Evolutionary conservation across 2,329 filamentous ascomycete species (phyloP).

Genomic region (Colletotrichum phormii): DNA sequence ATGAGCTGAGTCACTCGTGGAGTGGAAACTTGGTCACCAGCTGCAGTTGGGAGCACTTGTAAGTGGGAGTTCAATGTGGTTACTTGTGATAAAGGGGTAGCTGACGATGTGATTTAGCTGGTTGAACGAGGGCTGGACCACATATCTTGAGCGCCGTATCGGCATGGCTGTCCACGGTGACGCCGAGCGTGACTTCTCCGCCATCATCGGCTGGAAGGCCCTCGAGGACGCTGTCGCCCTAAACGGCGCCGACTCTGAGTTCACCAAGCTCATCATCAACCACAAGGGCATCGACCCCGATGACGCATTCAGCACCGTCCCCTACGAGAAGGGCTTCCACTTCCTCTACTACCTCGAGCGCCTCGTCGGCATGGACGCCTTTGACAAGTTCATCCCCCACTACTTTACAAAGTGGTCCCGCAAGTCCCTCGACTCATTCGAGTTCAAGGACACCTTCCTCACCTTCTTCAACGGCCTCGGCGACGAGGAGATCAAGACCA

Average conservation of each 20-base stretch:
- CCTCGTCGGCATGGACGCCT: conserved; percentile 85
- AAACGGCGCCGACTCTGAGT: conserved; percentile 87
- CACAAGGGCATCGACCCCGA: conserved; percentile 94
- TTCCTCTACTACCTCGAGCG: conserved; percentile 93
- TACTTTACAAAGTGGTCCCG: conserved; percentile 89
- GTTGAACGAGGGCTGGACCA: conserved; percentile 89
- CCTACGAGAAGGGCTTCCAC: conserved; percentile 97
- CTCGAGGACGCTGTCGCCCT: conserved; percentile 83
- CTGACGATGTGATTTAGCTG: conserved; percentile 56
- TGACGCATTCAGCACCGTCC: conserved; percentile 91
- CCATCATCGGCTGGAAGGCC: conserved; percentile 95
- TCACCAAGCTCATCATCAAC: conserved; percentile 89
- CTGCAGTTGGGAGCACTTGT: conserved; percentile 85
- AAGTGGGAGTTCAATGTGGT: conserved; percentile 43
- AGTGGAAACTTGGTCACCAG: conserved; percentile 87
- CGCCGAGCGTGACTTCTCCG: conserved; percentile 89
- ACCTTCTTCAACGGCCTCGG: conserved; percentile 80
- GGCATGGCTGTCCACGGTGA: conserved; percentile 83
- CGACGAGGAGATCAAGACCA: conserved; percentile 72
- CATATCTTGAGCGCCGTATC: conserved; percentile 91
- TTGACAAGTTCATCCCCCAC: conserved; percentile 94
- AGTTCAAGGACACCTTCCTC: conserved; percentile 90
- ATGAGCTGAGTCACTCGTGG: conserved; percentile 83
- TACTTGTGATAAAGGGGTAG: not conserved
- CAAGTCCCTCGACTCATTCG: conserved; percentile 91